Conservation (phyloP, 176 grass and related monocot species). For the Juncus inflexus region DNA sequence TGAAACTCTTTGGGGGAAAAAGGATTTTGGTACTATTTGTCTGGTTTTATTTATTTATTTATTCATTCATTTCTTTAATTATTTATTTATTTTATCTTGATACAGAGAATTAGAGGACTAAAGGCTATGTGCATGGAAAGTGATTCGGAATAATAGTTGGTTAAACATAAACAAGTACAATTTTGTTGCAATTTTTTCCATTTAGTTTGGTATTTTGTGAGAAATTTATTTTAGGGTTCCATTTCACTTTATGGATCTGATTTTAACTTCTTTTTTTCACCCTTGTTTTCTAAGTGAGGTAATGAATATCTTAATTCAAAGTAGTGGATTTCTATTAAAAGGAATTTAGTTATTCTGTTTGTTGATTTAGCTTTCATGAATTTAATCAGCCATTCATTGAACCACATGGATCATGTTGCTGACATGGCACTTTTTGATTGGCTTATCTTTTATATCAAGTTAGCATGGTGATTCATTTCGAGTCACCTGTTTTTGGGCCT, state of each 20-base stretch:
- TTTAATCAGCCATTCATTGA: no score
- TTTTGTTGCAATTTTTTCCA: conserved; percentile 17
- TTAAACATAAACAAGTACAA: conserved; percentile 7
- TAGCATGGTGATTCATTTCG: no score
- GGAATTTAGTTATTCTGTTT: no score
- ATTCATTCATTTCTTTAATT: conserved; percentile 2
- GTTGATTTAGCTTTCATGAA: no score
- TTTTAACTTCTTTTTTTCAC: conserved; percentile 1
- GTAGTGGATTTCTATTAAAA: neutral
- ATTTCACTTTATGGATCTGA: conserved; percentile 2
- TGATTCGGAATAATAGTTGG: conserved; percentile 56
- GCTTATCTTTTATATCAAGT: no score
- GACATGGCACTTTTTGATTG: no score
- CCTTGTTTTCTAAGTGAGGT: no score
- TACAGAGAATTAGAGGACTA: conserved; percentile 87
- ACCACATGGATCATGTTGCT: no score
- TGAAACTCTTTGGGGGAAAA: neutral
- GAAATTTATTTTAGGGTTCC: neutral
- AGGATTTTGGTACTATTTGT: neutral
- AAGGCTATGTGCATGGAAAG: conserved; percentile 93
- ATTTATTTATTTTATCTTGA: neutral
- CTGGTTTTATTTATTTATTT: neutral
- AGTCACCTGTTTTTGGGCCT: no score
- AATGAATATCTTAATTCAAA: no score
- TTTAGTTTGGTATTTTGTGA: conserved; percentile 8